These are phyloP conservation scores for Aquilaria agallochum DNA, from an alignment of 441 rosid genomes.

Conservation along the genomic window DNA sequence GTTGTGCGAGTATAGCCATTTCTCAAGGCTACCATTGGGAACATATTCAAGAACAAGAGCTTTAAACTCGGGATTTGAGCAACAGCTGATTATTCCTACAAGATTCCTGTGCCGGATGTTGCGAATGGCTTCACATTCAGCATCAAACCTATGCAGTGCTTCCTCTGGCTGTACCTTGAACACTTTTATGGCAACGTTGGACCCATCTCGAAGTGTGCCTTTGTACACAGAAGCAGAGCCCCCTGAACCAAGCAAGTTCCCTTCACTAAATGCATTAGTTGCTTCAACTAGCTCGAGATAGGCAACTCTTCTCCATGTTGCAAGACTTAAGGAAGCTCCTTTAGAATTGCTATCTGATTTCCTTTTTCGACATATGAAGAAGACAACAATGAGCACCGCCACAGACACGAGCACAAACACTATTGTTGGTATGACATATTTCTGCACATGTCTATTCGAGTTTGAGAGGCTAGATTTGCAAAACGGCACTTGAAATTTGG, in stretches of 20 bases:
- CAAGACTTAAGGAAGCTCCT: not conserved
- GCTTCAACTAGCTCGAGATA: conserved; percentile 8
- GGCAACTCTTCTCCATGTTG: conserved; percentile 24
- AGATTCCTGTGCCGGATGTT: conserved; percentile 17
- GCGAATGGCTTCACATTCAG: conserved; percentile 16
- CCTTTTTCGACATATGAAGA: not conserved
- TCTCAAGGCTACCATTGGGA: conserved; percentile 20
- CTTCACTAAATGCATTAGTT: conserved; percentile 5
- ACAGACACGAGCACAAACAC: not conserved
- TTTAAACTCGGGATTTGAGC: conserved; percentile 15
- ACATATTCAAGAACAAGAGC: conserved; percentile 18
- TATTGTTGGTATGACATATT: not conserved
- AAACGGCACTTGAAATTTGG: not conserved
- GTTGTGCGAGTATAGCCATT: conserved; percentile 6
- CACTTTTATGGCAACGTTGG: conserved; percentile 13
- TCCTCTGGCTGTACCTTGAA: conserved; percentile 7
- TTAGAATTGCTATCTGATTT: not conserved
- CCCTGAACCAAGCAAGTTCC: conserved; percentile 8
- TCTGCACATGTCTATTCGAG: not conserved
- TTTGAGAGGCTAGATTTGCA: conserved; percentile 1
- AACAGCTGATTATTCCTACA: conserved; percentile 14
- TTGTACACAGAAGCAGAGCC: conserved; percentile 11
- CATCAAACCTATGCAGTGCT: conserved; percentile 13
- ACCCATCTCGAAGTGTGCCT: conserved; percentile 12
- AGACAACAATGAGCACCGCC: not conserved